These are phyloP conservation scores for Opeltia flavorubescens DNA, from an alignment of 495 filamentous ascomycete genomes.

Conservation along the genomic window DNA sequence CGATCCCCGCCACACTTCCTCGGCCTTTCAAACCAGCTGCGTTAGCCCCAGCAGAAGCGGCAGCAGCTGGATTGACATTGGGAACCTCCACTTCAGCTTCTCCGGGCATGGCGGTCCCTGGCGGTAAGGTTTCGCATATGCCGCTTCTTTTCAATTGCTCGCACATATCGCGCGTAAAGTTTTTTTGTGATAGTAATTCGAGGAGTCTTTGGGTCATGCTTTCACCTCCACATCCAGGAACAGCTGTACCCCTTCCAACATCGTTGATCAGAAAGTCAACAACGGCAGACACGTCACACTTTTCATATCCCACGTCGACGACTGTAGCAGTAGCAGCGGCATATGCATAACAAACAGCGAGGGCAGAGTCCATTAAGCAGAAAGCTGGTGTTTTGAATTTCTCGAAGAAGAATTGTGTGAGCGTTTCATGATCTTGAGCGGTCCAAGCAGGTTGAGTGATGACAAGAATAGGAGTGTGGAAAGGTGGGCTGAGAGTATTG, in stretches of 20 bases:
- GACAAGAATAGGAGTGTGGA: constrained; percentile 87
- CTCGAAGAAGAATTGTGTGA: constrained; percentile 90
- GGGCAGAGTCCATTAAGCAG: constrained; percentile 67
- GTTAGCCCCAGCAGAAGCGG: constrained; percentile 37
- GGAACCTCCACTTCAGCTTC: constrained; percentile 32
- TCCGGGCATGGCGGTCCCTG: constrained; percentile 44
- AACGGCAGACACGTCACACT: constrained; percentile 82
- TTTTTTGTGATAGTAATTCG: constrained; percentile 51
- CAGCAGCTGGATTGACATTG: constrained; percentile 45
- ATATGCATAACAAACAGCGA: constrained; percentile 73
- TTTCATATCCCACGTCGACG: constrained; percentile 78
- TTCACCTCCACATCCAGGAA: constrained; percentile 71
- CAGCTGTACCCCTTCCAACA: constrained; percentile 41
- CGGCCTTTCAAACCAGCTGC: constrained; percentile 22
- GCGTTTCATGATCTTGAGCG: constrained; percentile 59
- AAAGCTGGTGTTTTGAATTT: constrained; percentile 90
- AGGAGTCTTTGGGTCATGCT: constrained; percentile 67
- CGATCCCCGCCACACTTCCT: constrained; percentile 23
- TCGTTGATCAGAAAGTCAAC: constrained; percentile 58
- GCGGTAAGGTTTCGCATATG: constrained; percentile 77
- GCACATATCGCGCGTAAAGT: constrained; percentile 75
- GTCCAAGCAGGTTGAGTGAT: constrained; percentile 81
- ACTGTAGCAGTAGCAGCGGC: constrained; percentile 63
- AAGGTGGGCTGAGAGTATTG: constrained; percentile 70
- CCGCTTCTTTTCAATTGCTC: constrained; percentile 84